Conservation (phyloP, 805 yeast genomes). For the Komagataella pseudopastoris region DNA sequence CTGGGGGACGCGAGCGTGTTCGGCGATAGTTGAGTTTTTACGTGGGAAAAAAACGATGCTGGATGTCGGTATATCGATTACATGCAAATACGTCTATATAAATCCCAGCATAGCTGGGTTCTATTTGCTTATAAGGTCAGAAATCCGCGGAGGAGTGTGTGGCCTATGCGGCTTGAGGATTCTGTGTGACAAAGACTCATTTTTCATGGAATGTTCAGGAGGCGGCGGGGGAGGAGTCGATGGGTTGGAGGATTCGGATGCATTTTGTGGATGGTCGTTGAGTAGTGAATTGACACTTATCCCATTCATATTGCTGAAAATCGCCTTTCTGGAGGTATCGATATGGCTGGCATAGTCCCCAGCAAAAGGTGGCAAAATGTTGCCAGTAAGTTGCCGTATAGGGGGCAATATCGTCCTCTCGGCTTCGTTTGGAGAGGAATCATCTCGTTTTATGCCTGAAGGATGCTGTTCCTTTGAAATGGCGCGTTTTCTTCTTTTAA, state of each 20-base stretch:
- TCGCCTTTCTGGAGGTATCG: neutral
- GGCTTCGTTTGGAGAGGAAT: neutral
- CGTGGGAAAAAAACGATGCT: neutral
- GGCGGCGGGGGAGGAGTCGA: neutral
- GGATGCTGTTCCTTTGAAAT: constrained; percentile 15
- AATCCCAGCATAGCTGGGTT: neutral
- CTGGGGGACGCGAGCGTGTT: neutral
- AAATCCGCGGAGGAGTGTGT: neutral
- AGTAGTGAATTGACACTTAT: neutral
- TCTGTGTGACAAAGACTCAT: neutral
- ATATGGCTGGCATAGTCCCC: neutral
- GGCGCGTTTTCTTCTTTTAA: constrained; percentile 49
- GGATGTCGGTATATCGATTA: neutral
- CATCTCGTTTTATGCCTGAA: neutral
- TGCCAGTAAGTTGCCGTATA: neutral
- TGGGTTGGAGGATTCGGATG: neutral
- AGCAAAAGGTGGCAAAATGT: neutral
- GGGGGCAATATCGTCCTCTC: neutral
- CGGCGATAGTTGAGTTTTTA: neutral
- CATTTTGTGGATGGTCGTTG: neutral
- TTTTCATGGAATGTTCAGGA: neutral
- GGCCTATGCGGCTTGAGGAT: neutral
- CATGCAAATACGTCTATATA: neutral
- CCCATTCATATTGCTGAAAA: neutral
- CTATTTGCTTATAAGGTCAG: neutral